These are phyloP conservation scores for Spergularia azorica DNA, from an alignment of 179 eudicot genomes.

Conservation along the genomic window DNA sequence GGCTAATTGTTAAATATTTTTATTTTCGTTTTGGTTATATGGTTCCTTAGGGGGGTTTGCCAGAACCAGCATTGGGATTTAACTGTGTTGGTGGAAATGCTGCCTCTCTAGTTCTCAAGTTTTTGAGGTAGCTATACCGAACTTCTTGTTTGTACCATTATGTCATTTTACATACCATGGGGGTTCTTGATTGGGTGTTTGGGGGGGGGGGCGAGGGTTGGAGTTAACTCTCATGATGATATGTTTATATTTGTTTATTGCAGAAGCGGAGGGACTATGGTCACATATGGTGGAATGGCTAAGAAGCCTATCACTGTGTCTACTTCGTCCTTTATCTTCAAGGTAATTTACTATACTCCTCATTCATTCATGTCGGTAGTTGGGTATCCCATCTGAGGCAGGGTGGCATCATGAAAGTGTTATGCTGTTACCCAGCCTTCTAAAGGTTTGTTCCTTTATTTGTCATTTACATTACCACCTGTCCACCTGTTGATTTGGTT, in stretches of 20 bases:
- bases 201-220: too few species aligned
- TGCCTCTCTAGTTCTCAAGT: conserved; percentile 78
- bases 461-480: too few species aligned
- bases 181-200: too few species aligned
- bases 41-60: conserved; percentile 51
- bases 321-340: conserved; percentile 90
- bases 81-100: conserved; percentile 97
- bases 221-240: conserved; percentile 15
- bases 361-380: too few species aligned
- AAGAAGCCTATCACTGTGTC: conserved; percentile 83
- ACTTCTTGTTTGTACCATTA: not conserved
- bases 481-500: too few species aligned
- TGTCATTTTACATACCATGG: not conserved
- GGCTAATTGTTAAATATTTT: too few species aligned
- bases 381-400: too few species aligned
- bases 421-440: not conserved
- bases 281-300: conserved; percentile 98
- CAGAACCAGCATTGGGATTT: conserved; percentile 86
- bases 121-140: conserved; percentile 53
- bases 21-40: not conserved
- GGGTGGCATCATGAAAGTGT: not conserved
- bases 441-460: not conserved
- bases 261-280: conserved; percentile 97
- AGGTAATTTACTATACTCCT: conserved; percentile 43
- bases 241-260: conserved; percentile 18